Base-by-base conservation (phyloP, 768 basidiomycete genomes). In the Psilocybe azurescens region DNA sequence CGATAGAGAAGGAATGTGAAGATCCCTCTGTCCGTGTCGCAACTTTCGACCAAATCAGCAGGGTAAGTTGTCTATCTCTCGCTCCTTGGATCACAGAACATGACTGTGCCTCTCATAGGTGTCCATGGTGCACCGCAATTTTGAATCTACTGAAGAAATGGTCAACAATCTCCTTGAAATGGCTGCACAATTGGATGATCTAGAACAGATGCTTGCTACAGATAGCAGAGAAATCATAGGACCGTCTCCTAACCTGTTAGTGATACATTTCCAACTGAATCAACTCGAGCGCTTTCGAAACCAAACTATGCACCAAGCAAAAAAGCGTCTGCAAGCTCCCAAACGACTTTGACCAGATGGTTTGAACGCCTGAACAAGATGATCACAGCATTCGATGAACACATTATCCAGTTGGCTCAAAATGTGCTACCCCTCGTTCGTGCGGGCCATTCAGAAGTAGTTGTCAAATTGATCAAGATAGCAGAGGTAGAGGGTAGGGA, bases 31-130 rank as follows among this genome's bases (percentile, higher is more conserved):
- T 88, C 59, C 80, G 84, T 14, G 91, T 95, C 9, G 82, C 89
- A 30, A 98, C 93, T 9, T 98, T 97, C 74, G 94, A 95, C 78
- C 96, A 97, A 78, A 97, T 99, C 72, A 93, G 92, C 71, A 84
- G 95, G 75, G 97, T 97, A 70, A 59, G 89, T 80, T 44, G 41
- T 8, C 20, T 14, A 6, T 5, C 18, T 53, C 24, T 13, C 59
- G 16, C 32, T 28, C 57, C 53, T 16, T 13, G 38, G 13, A 48
- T 24, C 48, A 47, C 24, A 24, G 24, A 33, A 50, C 33, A 24
- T 62, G 44, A 47, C 48, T 32, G 29, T 51, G 9, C 49, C 53
- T 24, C 56, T n/a, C 36, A 2, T 59, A 98, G 95, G 95, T 97
- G 2, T 98, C 97, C 5, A 88, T 92, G 80, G 92, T 99, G 2